Evolutionary conservation across 164 flowering plant genomes (phyloP).

Genomic region (Chloranthus sessilifolius): DNA sequence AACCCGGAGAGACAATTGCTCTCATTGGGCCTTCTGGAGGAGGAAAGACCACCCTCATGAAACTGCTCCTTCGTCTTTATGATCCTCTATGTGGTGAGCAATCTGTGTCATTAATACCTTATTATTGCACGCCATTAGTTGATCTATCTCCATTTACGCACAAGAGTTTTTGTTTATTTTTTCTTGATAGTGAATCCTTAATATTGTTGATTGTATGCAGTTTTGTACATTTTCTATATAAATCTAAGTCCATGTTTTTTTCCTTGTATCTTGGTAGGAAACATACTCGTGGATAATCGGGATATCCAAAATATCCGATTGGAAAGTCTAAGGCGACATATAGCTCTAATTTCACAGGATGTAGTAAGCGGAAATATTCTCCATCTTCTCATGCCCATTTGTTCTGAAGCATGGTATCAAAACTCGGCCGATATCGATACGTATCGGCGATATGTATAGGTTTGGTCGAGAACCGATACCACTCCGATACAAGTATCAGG

Average conservation of each 20-base stretch:
- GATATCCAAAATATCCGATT: slow-evolving; percentile 43
- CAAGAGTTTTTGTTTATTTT: background rate
- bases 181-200: background rate
- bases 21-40: slow-evolving; percentile 98
- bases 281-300: slow-evolving; percentile 53
- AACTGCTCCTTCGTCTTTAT: slow-evolving; percentile 92
- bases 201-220: background rate
- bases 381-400: no score
- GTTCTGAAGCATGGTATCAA: no score
- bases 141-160: no score
- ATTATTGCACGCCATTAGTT: no score
- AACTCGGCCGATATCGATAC: no score
- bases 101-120: slow-evolving; percentile 3
- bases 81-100: slow-evolving; percentile 70
- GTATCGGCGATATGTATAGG: no score
- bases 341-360: slow-evolving; percentile 93
- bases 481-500: no score
- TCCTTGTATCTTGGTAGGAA: slow-evolving; percentile 32
- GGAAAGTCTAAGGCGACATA: slow-evolving; percentile 72
- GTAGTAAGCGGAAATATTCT: slow-evolving; percentile 45
- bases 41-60: slow-evolving; percentile 87
- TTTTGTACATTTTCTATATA: no score
- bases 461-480: no score
- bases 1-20: slow-evolving; percentile 89
- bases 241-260: no score